Evolutionary conservation across 306 rosid species (phyloP), one percentile per base, ranked within the genome.

Genomic region (Prunus armeniaca): DNA sequence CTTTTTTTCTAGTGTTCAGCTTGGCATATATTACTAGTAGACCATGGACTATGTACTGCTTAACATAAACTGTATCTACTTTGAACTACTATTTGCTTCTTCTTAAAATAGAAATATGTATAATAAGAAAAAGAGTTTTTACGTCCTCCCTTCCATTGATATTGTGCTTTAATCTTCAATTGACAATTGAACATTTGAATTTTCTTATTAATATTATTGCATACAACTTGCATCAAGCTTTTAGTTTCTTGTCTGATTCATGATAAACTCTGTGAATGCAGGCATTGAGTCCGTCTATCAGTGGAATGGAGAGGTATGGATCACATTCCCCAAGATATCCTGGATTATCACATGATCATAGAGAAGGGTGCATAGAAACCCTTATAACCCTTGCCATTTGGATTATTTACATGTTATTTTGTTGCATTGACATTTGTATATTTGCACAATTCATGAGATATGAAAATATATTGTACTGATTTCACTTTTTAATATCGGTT

Each of bases 301-400:
- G 84, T 95, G 99, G 99, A 71, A 95, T 73, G 99, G 99, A 79
- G 87, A 89, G 96, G 98, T 91, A 91, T n/a, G 68, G 46, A 67
- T 74, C 60, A 17, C n/a, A 64, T 72, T 70, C 62, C 73, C 63
- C 64, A 5, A 25, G 25, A 62, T 58, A 38, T 17, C 19, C 27
- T 57, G 57, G 25, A 61, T 22, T 19, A 64, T 72, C 69, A 22
- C 80, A 28, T 72, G 47, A 72, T 56, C 46, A 30, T 25, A 34
- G 20, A 46, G 66, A 64, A 55, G 64, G 64, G 32, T 41, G 51
- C 67, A 72, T 56, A 72, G 30, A 60, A 12, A 25, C 65, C 38
- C 65, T 25, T 60, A 24, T 60, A 60, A 12, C 65, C 65, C 38
- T 60, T 25, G 32, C 62, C 12, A 12, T 38, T 30, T 65, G 62